Evolutionary conservation across 805 yeast species (phyloP).

Genomic region (Cyberlindnera veronae): DNA sequence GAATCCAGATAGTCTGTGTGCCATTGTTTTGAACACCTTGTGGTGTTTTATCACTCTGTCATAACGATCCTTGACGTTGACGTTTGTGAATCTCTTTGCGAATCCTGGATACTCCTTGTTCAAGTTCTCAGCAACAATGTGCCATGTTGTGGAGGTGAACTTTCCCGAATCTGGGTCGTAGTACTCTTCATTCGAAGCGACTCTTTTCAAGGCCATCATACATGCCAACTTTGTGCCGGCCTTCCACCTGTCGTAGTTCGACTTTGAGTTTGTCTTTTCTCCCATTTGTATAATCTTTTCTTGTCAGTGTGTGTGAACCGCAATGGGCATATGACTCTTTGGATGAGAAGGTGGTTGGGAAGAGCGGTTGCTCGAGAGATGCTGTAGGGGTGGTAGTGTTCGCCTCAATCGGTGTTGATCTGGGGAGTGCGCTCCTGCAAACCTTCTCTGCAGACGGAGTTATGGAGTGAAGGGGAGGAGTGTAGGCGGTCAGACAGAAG

Average conservation of each 20-base stretch:
- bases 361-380: no score
- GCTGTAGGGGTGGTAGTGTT: no score
- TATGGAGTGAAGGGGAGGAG: no score
- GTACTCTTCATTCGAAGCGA: conserved; percentile 19
- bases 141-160: conserved; percentile 24
- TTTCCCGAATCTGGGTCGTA: conserved; percentile 16
- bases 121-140: conserved; percentile 25
- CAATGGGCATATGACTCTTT: background rate
- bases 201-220: conserved; percentile 24
- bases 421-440: no score
- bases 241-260: conserved; percentile 29
- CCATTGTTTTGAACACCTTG: conserved; percentile 24
- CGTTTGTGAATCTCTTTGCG: conserved; percentile 27
- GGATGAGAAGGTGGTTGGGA: background rate
- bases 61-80: conserved; percentile 28
- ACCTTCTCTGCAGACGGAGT: no score
- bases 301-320: no score
- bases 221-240: conserved; percentile 28
- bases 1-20: conserved; percentile 20
- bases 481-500: no score
- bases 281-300: conserved; percentile 4
- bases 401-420: no score
- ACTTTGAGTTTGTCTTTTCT: conserved; percentile 7
- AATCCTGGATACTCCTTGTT: conserved; percentile 26
- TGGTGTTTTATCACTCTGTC: conserved; percentile 28